phyloP scores from a whole-genome alignment of 1,284 basidiomycete species.

The Acaromyces ingoldii region DNA sequence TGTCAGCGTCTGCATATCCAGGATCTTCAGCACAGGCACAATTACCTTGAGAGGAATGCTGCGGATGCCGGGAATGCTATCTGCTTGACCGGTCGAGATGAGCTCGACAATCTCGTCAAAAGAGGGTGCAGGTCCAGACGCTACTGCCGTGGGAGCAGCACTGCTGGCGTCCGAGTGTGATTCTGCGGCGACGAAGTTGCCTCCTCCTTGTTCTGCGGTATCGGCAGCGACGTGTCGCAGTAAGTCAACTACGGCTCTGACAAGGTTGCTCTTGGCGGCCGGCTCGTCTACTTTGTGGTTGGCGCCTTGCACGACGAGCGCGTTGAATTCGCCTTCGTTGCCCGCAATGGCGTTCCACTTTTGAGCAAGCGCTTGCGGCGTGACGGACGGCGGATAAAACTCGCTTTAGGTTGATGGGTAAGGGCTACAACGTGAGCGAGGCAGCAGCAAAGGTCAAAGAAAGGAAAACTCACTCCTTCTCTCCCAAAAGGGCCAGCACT shows the following conservation, averaged over 20 bases:
- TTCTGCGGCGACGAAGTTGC: not conserved
- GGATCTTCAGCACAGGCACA: not conserved
- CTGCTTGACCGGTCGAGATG: conserved; percentile 45
- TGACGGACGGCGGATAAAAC: conserved; percentile 19
- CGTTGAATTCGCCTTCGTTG: conserved; percentile 14
- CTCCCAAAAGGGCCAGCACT: conserved; percentile 36
- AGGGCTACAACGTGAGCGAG: not conserved
- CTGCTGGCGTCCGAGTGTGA: not conserved
- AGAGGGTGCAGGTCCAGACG: conserved; percentile 7
- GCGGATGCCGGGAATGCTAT: conserved; percentile 43
- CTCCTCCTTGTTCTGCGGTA: not conserved
- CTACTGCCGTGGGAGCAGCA: not conserved
- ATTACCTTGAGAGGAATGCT: conserved; percentile 41
- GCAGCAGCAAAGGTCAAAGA: not conserved
- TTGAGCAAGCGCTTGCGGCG: conserved; percentile 13
- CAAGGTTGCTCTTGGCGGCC: conserved; percentile 20
- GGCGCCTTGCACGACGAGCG: conserved; percentile 21
- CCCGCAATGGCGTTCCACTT: conserved; percentile 21
- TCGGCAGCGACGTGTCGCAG: conserved; percentile 2
- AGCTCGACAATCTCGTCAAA: conserved; percentile 49
- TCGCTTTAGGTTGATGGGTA: conserved; percentile 17
- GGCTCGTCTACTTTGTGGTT: conserved; percentile 34
- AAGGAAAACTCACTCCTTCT: conserved; percentile 28
- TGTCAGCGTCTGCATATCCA: not conserved
- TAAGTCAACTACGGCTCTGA: conserved; percentile 16